These are phyloP conservation scores for Trametes cubensis DNA, from an alignment of 768 basidiomycete genomes.

Conservation along the genomic window DNA sequence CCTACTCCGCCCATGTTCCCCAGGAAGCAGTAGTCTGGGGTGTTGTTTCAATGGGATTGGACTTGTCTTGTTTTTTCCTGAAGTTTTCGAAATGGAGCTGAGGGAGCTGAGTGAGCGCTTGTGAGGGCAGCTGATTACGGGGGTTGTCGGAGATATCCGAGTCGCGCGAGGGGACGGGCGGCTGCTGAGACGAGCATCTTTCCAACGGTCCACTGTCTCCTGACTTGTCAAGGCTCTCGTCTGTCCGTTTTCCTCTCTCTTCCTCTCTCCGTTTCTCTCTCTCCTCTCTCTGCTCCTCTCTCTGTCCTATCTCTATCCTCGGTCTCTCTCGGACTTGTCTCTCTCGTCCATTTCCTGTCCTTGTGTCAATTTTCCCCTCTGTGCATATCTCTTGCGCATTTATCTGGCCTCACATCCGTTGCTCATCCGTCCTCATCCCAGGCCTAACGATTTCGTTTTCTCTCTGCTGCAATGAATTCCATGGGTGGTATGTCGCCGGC, in stretches of 20 bases:
- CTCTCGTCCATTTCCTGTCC: conserved; percentile 31
- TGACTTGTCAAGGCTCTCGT: conserved; percentile 38
- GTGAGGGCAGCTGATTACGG: conserved; percentile 26
- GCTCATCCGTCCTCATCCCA: conserved; percentile 27
- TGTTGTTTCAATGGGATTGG: conserved; percentile 6
- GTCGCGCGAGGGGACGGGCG: conserved; percentile 15
- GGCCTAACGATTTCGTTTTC: conserved; percentile 35
- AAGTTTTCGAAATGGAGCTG: neutral
- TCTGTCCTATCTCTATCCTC: conserved; percentile 47
- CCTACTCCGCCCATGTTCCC: conserved; percentile 54
- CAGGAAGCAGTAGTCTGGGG: conserved; percentile 17
- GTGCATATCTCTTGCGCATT: conserved; percentile 29
- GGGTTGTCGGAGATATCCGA: conserved; percentile 32
- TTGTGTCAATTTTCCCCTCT: conserved; percentile 32
- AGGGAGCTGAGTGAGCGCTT: neutral
- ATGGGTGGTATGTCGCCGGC: conserved; percentile 69
- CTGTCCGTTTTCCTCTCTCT: conserved; percentile 40
- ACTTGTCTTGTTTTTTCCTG: neutral
- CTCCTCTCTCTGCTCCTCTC: conserved; percentile 48
- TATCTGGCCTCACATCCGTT: conserved; percentile 10
- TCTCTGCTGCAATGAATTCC: conserved; percentile 68
- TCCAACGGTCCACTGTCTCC: conserved; percentile 31
- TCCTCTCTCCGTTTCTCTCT: conserved; percentile 43
- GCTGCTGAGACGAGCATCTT: conserved; percentile 14
- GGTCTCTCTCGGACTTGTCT: conserved; percentile 52